Evolutionary conservation across 164 flowering plant genomes (phyloP).

Genomic region (Vitis cinerea): DNA sequence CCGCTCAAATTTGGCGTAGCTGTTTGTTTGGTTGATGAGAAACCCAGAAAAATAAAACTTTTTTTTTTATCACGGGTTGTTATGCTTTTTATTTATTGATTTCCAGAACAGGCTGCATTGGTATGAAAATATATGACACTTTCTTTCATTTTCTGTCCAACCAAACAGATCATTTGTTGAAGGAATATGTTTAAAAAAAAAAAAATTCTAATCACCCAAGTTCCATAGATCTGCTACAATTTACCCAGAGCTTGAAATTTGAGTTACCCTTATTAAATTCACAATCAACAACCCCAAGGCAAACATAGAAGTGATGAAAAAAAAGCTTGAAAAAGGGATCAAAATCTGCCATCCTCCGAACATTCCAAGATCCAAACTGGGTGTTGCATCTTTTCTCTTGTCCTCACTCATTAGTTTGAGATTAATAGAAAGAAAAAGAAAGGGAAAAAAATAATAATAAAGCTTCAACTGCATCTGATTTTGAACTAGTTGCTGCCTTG

Average conservation of each 20-base stretch:
- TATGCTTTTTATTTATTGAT: neutral
- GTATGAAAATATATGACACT: neutral
- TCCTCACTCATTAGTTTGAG: too few relatives aligned
- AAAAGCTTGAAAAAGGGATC: neutral
- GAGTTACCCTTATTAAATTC: neutral
- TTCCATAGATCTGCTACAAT: neutral
- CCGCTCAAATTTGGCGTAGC: neutral
- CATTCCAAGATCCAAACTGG: too few relatives aligned
- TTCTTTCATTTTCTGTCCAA: neutral
- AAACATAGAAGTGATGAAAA: neutral
- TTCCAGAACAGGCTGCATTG: neutral
- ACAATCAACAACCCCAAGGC: neutral
- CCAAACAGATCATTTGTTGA: neutral
- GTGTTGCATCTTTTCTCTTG: too few relatives aligned
- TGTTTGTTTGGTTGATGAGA: too few relatives aligned
- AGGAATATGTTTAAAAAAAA: too few relatives aligned
- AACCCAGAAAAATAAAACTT: neutral
- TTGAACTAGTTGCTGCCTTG: too few relatives aligned
- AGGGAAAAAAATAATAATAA: too few relatives aligned
- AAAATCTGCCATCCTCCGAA: too few relatives aligned
- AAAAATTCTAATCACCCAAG: neutral
- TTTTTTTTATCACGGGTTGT: neutral
- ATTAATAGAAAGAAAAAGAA: too few relatives aligned
- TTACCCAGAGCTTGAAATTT: neutral
- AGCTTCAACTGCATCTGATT: too few relatives aligned